Evolutionary conservation across 163 green algal species (phyloP), one percentile per base, ranked within the genome.

Genomic region (Volvox carteri): DNA sequence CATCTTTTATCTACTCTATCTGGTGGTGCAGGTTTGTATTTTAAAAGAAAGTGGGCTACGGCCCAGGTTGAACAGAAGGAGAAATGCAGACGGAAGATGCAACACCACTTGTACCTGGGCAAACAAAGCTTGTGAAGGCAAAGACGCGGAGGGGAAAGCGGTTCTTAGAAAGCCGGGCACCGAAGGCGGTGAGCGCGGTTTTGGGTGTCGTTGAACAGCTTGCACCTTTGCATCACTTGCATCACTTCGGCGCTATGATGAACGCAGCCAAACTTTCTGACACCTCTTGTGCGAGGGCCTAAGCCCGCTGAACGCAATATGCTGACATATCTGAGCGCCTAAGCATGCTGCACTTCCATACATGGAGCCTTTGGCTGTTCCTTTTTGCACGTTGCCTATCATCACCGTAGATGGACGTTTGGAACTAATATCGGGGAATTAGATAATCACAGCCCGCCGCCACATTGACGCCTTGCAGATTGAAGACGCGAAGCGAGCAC

Each of bases 401-500:
- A n/a, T n/a, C n/a, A n/a, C n/a, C n/a, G n/a, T n/a, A n/a, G n/a
- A n/a, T n/a, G n/a, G n/a, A n/a, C n/a, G n/a, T n/a, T 58, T 58
- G 50, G 12, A 60, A 12, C 50, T 60, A 60, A 60, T 60, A 60
- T 60, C 50, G 50, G 50, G 16, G 50, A 60, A 25, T 60, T 12
- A 60, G 16, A 60, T 60, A 60, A 16, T 25, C 54, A 78, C 37
- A 54, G 18, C 70, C 70, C 70, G 37, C 70, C 39, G 37, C 70
- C 42, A 39, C 68, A 2, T 52, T 70, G 4, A 46, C 25, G 30
- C 4, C 7, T 50, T 35, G 62, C 90, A 99, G 97, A 90, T 98
- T 18, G 97, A 99, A 88, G 96, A 99, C 65, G 78, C 94, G 0
- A 98, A 97, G 86, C 94, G 94, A 11, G 90, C 92, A 1, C 90